Evolutionary conservation across 208 protist genomes (phyloP).

Genomic region (Leishmania gerbilli): DNA sequence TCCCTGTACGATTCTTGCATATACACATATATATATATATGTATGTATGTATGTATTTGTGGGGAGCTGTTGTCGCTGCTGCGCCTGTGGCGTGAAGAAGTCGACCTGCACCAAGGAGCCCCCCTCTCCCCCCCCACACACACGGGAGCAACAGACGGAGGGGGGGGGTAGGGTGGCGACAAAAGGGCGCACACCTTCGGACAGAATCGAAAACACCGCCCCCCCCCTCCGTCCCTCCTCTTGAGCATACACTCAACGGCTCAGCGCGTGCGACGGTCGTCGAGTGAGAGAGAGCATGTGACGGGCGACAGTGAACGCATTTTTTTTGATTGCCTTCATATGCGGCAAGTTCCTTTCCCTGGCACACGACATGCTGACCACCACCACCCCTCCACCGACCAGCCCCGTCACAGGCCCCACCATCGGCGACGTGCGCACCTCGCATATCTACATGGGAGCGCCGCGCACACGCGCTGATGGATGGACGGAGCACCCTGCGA

Average conservation of each 20-base stretch:
- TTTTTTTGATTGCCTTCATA: not conserved
- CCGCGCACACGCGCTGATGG: not conserved
- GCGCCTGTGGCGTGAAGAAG: not conserved
- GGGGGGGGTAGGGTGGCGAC: not conserved
- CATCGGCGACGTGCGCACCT: not conserved
- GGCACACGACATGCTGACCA: no score
- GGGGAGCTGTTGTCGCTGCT: not conserved
- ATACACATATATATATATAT: no score
- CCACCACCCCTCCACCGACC: no score
- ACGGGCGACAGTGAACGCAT: no score
- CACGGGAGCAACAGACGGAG: not conserved
- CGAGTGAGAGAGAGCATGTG: not conserved
- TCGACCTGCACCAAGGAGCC: not conserved
- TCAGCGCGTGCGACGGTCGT: not conserved
- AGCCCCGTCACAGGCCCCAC: not conserved
- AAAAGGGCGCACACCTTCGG: not conserved
- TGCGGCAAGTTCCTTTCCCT: not conserved
- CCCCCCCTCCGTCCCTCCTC: not conserved
- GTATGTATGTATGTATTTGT: no score
- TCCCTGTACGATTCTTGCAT: not conserved
- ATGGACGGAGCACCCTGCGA: not conserved
- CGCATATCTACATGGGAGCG: no score
- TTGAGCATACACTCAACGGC: not conserved
- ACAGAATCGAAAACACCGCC: not conserved
- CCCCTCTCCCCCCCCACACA: no score